phyloP scores from a whole-genome alignment of 129 eudicot genomes.

The Scalesia atractyloides region DNA sequence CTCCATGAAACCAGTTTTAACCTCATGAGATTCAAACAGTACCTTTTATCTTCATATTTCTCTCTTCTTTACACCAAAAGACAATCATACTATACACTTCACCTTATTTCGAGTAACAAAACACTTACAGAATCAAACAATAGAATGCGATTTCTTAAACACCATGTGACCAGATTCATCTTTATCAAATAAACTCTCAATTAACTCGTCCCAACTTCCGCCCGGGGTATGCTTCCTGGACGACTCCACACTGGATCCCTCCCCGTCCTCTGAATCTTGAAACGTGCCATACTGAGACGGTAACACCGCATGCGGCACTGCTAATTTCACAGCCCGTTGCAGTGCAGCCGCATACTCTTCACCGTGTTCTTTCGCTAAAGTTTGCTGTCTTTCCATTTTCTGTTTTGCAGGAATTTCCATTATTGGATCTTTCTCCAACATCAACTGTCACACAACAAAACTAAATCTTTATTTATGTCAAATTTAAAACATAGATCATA shows the following conservation, averaged over 20 bases:
- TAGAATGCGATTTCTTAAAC: slow-evolving; percentile 41
- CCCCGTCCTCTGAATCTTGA: slow-evolving; percentile 49
- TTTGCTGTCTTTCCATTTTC: slow-evolving; percentile 80
- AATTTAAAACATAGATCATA: background rate
- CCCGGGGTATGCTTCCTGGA: slow-evolving; percentile 38
- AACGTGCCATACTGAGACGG: slow-evolving; percentile 84
- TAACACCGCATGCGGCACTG: slow-evolving; percentile 69
- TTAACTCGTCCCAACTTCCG: slow-evolving; percentile 74
- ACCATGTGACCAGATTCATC: slow-evolving; percentile 61
- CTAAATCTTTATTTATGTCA: background rate
- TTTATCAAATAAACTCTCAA: slow-evolving; percentile 67
- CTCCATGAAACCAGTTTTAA: background rate
- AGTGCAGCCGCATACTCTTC: slow-evolving; percentile 81
- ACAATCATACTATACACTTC: background rate
- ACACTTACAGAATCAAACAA: slow-evolving; percentile 26
- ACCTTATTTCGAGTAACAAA: slow-evolving; percentile 9
- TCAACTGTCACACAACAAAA: slow-evolving; percentile 46
- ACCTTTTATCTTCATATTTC: background rate
- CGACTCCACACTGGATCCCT: slow-evolving; percentile 23
- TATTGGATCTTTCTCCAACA: slow-evolving; percentile 65
- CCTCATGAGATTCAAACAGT: background rate
- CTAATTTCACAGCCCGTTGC: slow-evolving; percentile 66
- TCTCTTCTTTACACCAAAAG: slow-evolving; percentile 16
- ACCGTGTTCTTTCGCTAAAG: slow-evolving; percentile 63
- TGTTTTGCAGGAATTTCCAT: slow-evolving; percentile 73